Evolutionary conservation across 108 stramenopile genomes (phyloP).

Genomic region (Bacterosira constricta): DNA sequence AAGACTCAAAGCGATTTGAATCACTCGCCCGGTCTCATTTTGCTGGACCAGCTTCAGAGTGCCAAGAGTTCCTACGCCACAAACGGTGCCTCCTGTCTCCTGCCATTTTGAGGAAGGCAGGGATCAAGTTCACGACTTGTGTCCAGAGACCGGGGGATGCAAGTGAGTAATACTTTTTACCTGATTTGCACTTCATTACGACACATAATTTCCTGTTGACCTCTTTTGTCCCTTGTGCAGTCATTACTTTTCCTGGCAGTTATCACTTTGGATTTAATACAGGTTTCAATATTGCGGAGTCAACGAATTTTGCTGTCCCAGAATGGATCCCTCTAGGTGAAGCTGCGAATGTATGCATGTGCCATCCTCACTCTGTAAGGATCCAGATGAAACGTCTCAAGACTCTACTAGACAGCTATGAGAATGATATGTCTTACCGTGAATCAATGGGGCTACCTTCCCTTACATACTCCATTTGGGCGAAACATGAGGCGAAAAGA

Average conservation of each 20-base stretch:
- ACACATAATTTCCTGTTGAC: neutral
- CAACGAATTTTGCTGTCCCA: slow-evolving; percentile 94
- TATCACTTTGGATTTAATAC: slow-evolving; percentile 99
- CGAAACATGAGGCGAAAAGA: slow-evolving; percentile 52
- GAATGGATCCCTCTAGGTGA: slow-evolving; percentile 91
- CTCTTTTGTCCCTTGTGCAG: neutral
- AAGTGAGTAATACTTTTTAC: slow-evolving; percentile 22
- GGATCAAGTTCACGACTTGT: slow-evolving; percentile 89
- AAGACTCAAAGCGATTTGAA: slow-evolving; percentile 85
- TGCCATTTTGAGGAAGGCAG: slow-evolving; percentile 82
- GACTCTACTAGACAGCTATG: slow-evolving; percentile 66
- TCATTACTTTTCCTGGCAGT: slow-evolving; percentile 94
- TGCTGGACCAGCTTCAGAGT: slow-evolving; percentile 65
- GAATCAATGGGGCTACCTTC: slow-evolving; percentile 26
- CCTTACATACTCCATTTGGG: slow-evolving; percentile 47
- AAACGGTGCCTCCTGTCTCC: slow-evolving; percentile 93
- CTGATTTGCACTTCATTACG: neutral
- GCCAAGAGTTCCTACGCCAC: slow-evolving; percentile 95
- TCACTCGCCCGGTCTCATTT: slow-evolving; percentile 77
- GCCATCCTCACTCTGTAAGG: slow-evolving; percentile 90
- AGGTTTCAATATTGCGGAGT: slow-evolving; percentile 98
- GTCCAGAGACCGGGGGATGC: slow-evolving; percentile 97
- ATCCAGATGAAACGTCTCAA: slow-evolving; percentile 90
- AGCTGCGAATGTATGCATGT: slow-evolving; percentile 85
- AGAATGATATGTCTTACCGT: slow-evolving; percentile 57